Evolutionary conservation across 225 moss, liverwort and hornwort species (phyloP).

Genomic region (Polytrichum formosum): DNA sequence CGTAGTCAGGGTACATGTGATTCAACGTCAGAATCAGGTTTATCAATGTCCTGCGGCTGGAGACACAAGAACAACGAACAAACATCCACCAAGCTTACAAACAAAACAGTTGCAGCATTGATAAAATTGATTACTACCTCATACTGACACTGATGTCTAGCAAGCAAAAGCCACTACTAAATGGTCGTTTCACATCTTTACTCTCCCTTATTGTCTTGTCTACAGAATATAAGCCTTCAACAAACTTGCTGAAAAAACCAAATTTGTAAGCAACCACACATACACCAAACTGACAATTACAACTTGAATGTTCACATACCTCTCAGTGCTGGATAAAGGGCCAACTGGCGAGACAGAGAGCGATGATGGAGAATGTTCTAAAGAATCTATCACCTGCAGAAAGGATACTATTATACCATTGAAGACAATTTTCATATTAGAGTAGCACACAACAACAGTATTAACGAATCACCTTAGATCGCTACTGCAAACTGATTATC

Average conservation of each 20-base stretch:
- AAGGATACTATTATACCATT: slow-evolving; percentile 2
- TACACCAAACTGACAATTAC: neutral
- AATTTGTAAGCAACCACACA: neutral
- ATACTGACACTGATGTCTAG: neutral
- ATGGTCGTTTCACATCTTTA: neutral
- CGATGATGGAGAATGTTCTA: slow-evolving; percentile 63
- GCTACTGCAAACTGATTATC: neutral
- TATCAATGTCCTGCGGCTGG: slow-evolving; percentile 95
- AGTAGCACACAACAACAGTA: neutral
- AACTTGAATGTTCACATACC: slow-evolving; percentile 34
- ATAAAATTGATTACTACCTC: neutral
- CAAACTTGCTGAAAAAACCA: neutral
- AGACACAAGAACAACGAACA: slow-evolving; percentile 41
- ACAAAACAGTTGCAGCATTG: slow-evolving; percentile 3
- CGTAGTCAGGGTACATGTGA: slow-evolving; percentile 98
- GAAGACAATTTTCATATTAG: neutral
- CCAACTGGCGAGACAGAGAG: slow-evolving; percentile 90
- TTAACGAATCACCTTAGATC: neutral
- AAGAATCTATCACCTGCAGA: slow-evolving; percentile 82
- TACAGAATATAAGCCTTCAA: neutral
- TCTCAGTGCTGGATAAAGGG: slow-evolving; percentile 87
- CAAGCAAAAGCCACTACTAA: neutral
- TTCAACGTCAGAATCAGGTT: slow-evolving; percentile 97
- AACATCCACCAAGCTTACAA: slow-evolving; percentile 22
- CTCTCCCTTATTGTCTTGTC: neutral